These are phyloP conservation scores for Xylariaceae sp. DNA, from an alignment of 2,329 filamentous ascomycete genomes.

Conservation along the genomic window DNA sequence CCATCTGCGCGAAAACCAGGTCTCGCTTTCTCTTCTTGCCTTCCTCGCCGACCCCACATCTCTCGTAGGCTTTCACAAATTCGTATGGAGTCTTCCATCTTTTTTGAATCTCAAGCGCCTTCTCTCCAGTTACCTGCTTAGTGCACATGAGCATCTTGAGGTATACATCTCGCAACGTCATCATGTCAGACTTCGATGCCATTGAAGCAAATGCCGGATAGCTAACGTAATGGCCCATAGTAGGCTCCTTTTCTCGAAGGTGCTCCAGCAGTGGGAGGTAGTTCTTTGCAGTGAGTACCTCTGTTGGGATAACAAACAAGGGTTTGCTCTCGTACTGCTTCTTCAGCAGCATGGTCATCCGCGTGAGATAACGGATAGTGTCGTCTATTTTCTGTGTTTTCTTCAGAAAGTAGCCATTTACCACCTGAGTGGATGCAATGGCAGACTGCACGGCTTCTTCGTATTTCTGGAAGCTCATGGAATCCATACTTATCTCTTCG, in stretches of 20 bases:
- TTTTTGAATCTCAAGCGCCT: constrained; percentile 79
- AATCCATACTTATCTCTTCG: constrained; percentile 71
- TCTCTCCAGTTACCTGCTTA: constrained; percentile 75
- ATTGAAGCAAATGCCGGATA: constrained; percentile 75
- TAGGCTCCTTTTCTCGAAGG: constrained; percentile 58
- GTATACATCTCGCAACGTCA: constrained; percentile 76
- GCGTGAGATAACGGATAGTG: constrained; percentile 74
- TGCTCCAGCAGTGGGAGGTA: constrained; percentile 69
- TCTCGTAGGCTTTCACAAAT: constrained; percentile 72
- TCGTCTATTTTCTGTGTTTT: constrained; percentile 77
- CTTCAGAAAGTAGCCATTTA: constrained; percentile 81
- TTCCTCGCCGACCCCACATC: constrained; percentile 54
- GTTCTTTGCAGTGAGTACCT: constrained; percentile 65
- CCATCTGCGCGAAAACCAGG: constrained; percentile 64
- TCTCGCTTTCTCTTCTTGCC: constrained; percentile 63
- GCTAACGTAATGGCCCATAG: constrained; percentile 64
- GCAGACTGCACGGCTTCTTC: constrained; percentile 73
- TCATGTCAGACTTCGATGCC: constrained; percentile 75
- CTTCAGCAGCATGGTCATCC: constrained; percentile 73
- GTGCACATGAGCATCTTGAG: constrained; percentile 89
- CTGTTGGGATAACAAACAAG: constrained; percentile 69
- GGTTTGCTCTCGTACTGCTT: constrained; percentile 65
- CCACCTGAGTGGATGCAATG: constrained; percentile 77
- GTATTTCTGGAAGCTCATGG: constrained; percentile 59
- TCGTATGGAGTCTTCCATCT: constrained; percentile 76